Percentiles rank a stretch among this genome's conserved stretches.
These are phyloP conservation scores for Crithidia expoeki DNA, from an alignment of 208 protist genomes.

Conservation along the genomic window DNA sequence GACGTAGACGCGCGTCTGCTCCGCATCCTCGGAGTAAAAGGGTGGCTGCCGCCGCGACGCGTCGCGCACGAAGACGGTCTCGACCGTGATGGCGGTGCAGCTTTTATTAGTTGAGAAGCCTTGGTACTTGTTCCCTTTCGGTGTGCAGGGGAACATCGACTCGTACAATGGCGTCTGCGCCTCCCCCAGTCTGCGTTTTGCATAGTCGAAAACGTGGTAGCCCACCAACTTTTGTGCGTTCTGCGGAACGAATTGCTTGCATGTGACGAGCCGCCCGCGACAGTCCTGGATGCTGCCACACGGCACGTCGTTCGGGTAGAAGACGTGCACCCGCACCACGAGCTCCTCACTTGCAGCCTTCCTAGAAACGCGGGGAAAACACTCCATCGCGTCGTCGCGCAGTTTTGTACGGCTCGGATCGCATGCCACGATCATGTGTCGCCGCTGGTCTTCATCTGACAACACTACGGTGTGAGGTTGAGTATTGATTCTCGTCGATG, in stretches of 20 bases:
- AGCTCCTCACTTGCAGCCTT: conserved; percentile 6
- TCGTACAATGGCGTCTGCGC: background rate
- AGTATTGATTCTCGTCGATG: background rate
- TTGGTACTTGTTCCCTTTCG: background rate
- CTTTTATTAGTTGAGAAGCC: conserved; percentile 7
- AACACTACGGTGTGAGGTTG: background rate
- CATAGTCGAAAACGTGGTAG: conserved; percentile 11
- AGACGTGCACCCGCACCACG: conserved; percentile 22
- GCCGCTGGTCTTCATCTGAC: background rate
- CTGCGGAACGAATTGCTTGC: conserved; percentile 18
- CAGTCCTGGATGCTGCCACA: conserved; percentile 19
- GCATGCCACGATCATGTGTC: conserved; percentile 25
- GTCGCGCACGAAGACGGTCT: conserved; percentile 27
- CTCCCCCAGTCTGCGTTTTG: background rate
- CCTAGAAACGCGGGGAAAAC: conserved; percentile 24
- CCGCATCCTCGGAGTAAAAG: conserved; percentile 24
- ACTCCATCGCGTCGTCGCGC: conserved; percentile 30
- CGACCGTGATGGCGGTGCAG: conserved; percentile 25
- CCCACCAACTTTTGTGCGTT: conserved; percentile 12
- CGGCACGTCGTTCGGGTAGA: conserved; percentile 17
- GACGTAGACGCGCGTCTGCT: conserved; percentile 17
- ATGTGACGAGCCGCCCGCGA: conserved; percentile 26
- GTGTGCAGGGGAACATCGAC: conserved; percentile 24
- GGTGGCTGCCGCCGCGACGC: conserved; percentile 10
- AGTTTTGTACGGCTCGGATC: conserved; percentile 22